Base-by-base conservation (phyloP, 2,329 filamentous ascomycete genomes). In the Penicillium rolfsii region DNA sequence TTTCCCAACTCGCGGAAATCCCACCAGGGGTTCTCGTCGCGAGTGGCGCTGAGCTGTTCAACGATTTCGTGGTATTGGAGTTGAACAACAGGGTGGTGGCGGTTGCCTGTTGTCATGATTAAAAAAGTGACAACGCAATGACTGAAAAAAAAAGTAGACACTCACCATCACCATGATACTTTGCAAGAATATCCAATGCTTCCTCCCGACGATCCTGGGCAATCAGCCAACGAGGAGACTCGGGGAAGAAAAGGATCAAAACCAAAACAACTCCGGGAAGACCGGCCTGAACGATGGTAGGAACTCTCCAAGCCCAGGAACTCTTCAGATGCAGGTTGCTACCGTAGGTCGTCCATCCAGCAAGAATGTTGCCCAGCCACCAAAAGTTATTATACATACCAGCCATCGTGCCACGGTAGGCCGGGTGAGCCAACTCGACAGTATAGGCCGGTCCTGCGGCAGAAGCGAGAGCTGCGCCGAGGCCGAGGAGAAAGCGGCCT, bases 151-250 rank as follows among this genome's bases (percentile, higher is more conserved):
- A 36, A 3, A 33, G 22, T 4, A n/a, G 24, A 16, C 14, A 19
- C 52, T 54, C 14, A 54, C 87, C 86, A 22, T 86, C 84, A 26
- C 83, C 86, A 68, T 90, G 88, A 67, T 87, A 85, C 68, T 86
- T 84, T 55, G 83, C 81, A 6, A 91, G 80, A 9, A 89, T 83
- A 2, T 79, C 74, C 7, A 88, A 79, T 2, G 87, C 88, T 67
- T 89, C 82, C 14, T 87, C 84, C 62, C 84, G 79, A 41, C 83
- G 82, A 4, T 88, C 87, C 74, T 87, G 87, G 70, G 83, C 80
- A 66, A 89, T 81, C 11, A 90, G 82, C 78, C 83, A 90, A 64
- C 88, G 82, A 0, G 87, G 88, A 0, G 83, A 87, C 74, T 90
- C 88, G 5, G 88, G 87, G 16, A 89, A 73, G 33, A 63, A 59